Evolutionary conservation across 106 monocot genomes (phyloP), one percentile per base, ranked within the genome.

Genomic region (Apostasia shenzhenica): DNA sequence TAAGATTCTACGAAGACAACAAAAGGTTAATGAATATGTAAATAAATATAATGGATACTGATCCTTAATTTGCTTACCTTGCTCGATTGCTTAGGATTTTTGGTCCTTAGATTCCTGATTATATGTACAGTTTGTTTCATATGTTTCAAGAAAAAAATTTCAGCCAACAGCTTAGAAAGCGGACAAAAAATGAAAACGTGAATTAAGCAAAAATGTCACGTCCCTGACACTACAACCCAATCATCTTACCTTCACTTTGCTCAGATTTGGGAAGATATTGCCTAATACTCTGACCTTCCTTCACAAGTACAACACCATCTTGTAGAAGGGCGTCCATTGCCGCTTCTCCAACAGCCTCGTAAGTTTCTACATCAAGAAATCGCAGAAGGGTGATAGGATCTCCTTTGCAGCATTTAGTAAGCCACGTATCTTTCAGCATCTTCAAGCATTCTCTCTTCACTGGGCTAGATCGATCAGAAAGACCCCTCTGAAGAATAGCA

Each of bases 371-470:
- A 79, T 99, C 92, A 55, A 99, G 81, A 82, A 67, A 85, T 60
- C 85, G 79, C 48, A 99, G 70, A 59, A 99, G 85, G 26, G 62
- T 55, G 73, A 99, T 64, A 26, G 71, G 75, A 77, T 99, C 90
- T 58, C 85, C 82, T 61, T 66, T 66, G 60, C 93, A 93, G 54
- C 73, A 85, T 67, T 90, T 90, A 10, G 54, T 59, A 67, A 99
- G 81, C 99, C 99, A 99, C 59, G 87, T 85, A 58, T 99, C 90
- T 65, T 87, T 93, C 69, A 99, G 72, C 93, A 99, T 93, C 67
- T 81, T 93, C 40, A 90, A 56, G 59, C 99, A 99, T 59, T 93
- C 93, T 63, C 74, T 83, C 1, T 5, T 79, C 9, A 99, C 99
- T 42, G 69, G 72, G 40, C 80, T 41, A 38, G 93, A 93, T 53